These are phyloP conservation scores for Ophiostoma sp. DNA, from an alignment of 2,329 filamentous ascomycete genomes.

Conservation along the genomic window DNA sequence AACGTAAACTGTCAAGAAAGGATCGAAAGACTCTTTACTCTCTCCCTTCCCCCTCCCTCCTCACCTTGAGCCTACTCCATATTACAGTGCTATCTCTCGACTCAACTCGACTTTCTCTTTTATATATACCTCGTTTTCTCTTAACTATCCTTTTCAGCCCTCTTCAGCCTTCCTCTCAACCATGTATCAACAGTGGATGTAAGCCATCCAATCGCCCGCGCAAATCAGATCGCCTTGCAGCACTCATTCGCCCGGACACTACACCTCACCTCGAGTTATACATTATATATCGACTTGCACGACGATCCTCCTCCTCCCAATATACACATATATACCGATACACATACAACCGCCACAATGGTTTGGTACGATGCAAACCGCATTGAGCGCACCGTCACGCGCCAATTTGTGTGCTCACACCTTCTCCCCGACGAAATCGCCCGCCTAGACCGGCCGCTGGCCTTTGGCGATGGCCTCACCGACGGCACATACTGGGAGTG, in stretches of 20 bases:
- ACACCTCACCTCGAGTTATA: not conserved
- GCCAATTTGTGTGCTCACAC: constrained; percentile 65
- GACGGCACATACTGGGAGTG: constrained; percentile 78
- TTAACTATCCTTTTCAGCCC: not conserved
- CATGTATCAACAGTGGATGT: constrained; percentile 17
- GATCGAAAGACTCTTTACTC: not conserved
- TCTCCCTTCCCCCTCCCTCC: not conserved
- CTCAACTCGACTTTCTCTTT: not conserved
- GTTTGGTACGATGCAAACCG: constrained; percentile 70
- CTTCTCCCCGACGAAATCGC: constrained; percentile 63
- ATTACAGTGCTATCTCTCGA: not conserved
- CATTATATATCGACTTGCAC: not conserved
- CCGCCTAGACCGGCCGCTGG: constrained; percentile 62
- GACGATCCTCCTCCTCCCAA: not conserved
- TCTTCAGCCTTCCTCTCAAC: not conserved
- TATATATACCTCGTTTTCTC: not conserved
- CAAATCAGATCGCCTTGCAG: not conserved
- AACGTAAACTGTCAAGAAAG: not conserved
- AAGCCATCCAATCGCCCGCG: not conserved
- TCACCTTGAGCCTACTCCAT: not conserved
- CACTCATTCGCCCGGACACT: not conserved
- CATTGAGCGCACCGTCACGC: constrained; percentile 69
- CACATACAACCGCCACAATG: constrained; percentile 7
- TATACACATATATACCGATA: not conserved
- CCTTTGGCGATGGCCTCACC: constrained; percentile 67